Evolutionary conservation across 495 filamentous ascomycete genomes (phyloP).

Genomic region (Pyronema omphalodes): DNA sequence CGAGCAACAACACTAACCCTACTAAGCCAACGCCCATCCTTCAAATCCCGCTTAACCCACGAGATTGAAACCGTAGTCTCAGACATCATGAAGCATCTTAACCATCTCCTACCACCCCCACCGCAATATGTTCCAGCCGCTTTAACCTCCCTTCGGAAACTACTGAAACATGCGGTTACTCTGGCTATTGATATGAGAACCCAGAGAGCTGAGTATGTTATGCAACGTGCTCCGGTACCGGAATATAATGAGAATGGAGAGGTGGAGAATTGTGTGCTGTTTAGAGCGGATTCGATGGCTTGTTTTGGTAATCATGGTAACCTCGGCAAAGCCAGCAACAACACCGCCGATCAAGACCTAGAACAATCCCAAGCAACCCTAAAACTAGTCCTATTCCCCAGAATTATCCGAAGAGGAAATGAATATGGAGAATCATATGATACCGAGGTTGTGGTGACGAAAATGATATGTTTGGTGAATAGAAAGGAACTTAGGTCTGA

Average conservation of each 20-base stretch:
- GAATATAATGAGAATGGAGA: slow-evolving; percentile 89
- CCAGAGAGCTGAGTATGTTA: slow-evolving; percentile 87
- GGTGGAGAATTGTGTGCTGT: slow-evolving; percentile 57
- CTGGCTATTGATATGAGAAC: slow-evolving; percentile 92
- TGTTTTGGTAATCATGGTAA: slow-evolving; percentile 27
- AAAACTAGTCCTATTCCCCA: slow-evolving; percentile 77
- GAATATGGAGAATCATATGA: slow-evolving; percentile 59
- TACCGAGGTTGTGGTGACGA: slow-evolving; percentile 81
- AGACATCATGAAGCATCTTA: slow-evolving; percentile 63
- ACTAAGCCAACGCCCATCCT: slow-evolving; percentile 55
- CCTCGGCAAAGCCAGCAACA: slow-evolving; percentile 47
- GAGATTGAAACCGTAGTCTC: slow-evolving; percentile 82
- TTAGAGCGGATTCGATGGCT: slow-evolving; percentile 71
- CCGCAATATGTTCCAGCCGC: slow-evolving; percentile 53
- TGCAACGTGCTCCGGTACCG: slow-evolving; percentile 88
- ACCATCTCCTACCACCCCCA: slow-evolving; percentile 65
- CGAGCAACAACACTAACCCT: slow-evolving; percentile 83
- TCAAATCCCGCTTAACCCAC: slow-evolving; percentile 52
- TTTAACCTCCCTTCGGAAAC: slow-evolving; percentile 59
- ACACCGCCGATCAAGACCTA: too few species aligned
- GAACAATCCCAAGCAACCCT: slow-evolving; percentile 64
- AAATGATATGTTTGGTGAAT: slow-evolving; percentile 74
- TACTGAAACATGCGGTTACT: slow-evolving; percentile 64
- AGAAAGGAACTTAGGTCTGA: slow-evolving; percentile 17
- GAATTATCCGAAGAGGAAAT: slow-evolving; percentile 87